phyloP scores from a whole-genome alignment of 495 filamentous ascomycete genomes.

The Aspergillus affinis region DNA sequence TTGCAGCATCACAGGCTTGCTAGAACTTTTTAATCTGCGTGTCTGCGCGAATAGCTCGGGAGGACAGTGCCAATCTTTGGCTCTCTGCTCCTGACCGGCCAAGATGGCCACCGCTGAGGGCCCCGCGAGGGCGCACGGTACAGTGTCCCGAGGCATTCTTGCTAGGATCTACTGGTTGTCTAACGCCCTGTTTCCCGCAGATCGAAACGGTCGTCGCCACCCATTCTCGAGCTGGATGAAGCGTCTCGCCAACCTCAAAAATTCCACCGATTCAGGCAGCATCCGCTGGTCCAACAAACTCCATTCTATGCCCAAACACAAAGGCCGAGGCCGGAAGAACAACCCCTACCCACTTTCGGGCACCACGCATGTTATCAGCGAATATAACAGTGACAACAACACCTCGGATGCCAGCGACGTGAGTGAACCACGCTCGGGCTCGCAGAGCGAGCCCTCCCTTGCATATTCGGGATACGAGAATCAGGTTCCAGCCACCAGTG shows the following conservation, averaged over 20 bases:
- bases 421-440: slow-evolving; percentile 29
- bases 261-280: slow-evolving; percentile 51
- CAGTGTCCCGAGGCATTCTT: slow-evolving; percentile 22
- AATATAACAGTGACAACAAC: slow-evolving; percentile 49
- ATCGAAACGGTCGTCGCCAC: slow-evolving; percentile 69
- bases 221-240: slow-evolving; percentile 95
- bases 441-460: slow-evolving; percentile 54
- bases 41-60: neutral
- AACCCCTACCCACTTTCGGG: slow-evolving; percentile 80
- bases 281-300: slow-evolving; percentile 52
- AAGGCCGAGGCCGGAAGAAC: slow-evolving; percentile 65
- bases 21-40: neutral
- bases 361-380: slow-evolving; percentile 34
- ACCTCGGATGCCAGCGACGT: slow-evolving; percentile 36
- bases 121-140: slow-evolving; percentile 65
- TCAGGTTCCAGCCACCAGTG: slow-evolving; percentile 58
- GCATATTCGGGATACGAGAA: slow-evolving; percentile 58
- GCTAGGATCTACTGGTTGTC: slow-evolving; percentile 12
- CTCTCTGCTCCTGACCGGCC: slow-evolving; percentile 7
- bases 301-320: slow-evolving; percentile 45
- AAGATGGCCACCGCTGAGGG: slow-evolving; percentile 70
- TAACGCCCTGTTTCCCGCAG: slow-evolving; percentile 36
- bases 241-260: slow-evolving; percentile 84
- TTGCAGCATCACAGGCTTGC: neutral
- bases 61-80: slow-evolving; percentile 1